A percentile compares a stretch with the other conserved stretches of the same genome.
phyloP scores from a whole-genome alignment of 2,329 filamentous ascomycete species.

The Pseudogymnoascus sp. region DNA sequence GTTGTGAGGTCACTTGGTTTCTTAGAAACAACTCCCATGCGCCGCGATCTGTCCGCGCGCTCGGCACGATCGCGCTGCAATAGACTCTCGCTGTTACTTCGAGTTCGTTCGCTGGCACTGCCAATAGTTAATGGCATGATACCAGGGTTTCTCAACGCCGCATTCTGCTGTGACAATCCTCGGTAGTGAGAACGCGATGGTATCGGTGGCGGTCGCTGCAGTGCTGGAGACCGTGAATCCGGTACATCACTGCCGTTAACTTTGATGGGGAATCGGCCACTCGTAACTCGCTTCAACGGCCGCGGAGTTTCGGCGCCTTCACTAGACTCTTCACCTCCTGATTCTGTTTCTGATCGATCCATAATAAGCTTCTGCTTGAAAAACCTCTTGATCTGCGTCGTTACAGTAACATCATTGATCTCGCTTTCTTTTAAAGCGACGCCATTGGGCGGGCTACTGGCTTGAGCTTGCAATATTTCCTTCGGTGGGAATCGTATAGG shows the following conservation, averaged over 20 bases:
- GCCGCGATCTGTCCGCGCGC: constrained; percentile 46
- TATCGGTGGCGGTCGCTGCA: constrained; percentile 63
- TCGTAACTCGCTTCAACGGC: constrained; percentile 51
- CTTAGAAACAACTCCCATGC: constrained; percentile 56
- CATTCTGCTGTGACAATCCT: constrained; percentile 59
- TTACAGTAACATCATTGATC: constrained; percentile 51
- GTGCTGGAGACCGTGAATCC: constrained; percentile 59
- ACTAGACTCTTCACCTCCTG: constrained; percentile 52
- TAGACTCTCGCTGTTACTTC: constrained; percentile 57
- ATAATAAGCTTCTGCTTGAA: constrained; percentile 41
- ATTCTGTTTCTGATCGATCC: constrained; percentile 46
- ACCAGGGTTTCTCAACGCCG: constrained; percentile 56
- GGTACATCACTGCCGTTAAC: constrained; percentile 65
- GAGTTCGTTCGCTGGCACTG: constrained; percentile 58
- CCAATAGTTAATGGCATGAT: constrained; percentile 63
- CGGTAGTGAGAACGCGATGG: constrained; percentile 75
- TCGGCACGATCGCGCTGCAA: constrained; percentile 39
- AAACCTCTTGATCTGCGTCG: constrained; percentile 53
- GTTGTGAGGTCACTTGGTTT: constrained; percentile 53
- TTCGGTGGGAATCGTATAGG: constrained; percentile 72
- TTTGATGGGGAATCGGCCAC: constrained; percentile 59
- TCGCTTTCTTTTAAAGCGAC: constrained; percentile 52
- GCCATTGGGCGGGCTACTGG: constrained; percentile 47
- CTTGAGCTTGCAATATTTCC: constrained; percentile 54
- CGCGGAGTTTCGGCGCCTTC: constrained; percentile 76